These are phyloP conservation scores for Schrenkiella parvula DNA, from an alignment of 345 rosid species.

Conservation along the genomic window DNA sequence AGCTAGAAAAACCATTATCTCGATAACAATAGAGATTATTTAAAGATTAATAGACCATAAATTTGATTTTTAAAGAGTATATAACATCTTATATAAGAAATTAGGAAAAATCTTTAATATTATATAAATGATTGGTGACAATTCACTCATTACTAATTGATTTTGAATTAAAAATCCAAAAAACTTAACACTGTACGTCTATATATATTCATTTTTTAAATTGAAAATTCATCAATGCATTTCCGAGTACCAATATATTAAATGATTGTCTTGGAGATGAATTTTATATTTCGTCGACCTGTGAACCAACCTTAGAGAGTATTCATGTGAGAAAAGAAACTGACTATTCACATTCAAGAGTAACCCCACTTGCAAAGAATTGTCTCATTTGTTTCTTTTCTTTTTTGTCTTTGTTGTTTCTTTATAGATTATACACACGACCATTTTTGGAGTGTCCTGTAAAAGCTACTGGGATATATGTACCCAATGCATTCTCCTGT, in stretches of 20 bases:
- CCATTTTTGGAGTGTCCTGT: neutral
- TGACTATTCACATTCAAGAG: neutral
- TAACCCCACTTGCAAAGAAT: neutral
- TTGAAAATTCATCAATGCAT: neutral
- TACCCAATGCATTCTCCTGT: neutral
- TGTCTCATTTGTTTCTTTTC: neutral
- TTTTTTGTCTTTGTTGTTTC: neutral
- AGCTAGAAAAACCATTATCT: too few relatives aligned
- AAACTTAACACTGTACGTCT: too few relatives aligned
- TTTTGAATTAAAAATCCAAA: too few relatives aligned
- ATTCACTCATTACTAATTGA: too few relatives aligned
- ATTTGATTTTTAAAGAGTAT: too few relatives aligned
- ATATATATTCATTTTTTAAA: too few relatives aligned
- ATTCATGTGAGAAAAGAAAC: slow-evolving; percentile 2
- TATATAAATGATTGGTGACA: too few relatives aligned
- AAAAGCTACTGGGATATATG: neutral
- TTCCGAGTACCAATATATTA: neutral
- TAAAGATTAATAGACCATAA: too few relatives aligned
- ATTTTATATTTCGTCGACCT: neutral
- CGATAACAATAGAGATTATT: too few relatives aligned
- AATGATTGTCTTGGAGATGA: neutral
- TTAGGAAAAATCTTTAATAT: too few relatives aligned
- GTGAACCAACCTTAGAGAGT: neutral
- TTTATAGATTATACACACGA: neutral
- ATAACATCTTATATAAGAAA: too few relatives aligned